Conservation (phyloP, 2,329 filamentous ascomycete genomes). For the Eutypa lata region DNA sequence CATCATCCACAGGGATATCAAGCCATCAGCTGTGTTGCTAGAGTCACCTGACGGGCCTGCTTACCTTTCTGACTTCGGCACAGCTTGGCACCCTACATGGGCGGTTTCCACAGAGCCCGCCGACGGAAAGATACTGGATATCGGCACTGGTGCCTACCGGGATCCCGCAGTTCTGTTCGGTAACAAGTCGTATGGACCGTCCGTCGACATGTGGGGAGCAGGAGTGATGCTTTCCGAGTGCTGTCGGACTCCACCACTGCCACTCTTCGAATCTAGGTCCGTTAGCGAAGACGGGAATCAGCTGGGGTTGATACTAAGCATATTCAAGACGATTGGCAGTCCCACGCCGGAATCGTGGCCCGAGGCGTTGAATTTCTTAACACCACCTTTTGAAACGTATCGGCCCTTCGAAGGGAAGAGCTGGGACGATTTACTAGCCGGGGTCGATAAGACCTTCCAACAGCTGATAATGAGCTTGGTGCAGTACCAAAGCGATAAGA, state of each 20-base stretch:
- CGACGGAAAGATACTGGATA: constrained; percentile 77
- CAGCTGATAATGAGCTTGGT: constrained; percentile 68
- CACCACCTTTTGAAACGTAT: constrained; percentile 90
- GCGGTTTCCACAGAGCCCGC: constrained; percentile 60
- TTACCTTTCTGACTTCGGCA: constrained; percentile 87
- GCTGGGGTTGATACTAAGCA: constrained; percentile 83
- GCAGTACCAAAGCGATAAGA: constrained; percentile 64
- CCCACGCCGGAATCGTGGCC: constrained; percentile 82
- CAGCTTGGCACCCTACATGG: constrained; percentile 71
- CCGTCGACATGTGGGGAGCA: constrained; percentile 85
- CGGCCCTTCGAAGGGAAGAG: constrained; percentile 62
- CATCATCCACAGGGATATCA: constrained; percentile 91
- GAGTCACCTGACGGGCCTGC: constrained; percentile 65
- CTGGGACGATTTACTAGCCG: constrained; percentile 70
- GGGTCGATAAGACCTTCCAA: constrained; percentile 53
- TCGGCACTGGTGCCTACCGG: constrained; percentile 89
- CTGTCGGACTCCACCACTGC: constrained; percentile 49
- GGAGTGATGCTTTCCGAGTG: constrained; percentile 83
- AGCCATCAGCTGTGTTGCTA: constrained; percentile 85
- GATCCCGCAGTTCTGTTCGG: constrained; percentile 90
- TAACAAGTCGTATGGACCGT: constrained; percentile 64
- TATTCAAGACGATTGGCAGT: constrained; percentile 88
- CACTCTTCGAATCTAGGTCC: constrained; percentile 77
- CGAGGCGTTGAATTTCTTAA: constrained; percentile 63
- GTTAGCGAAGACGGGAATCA: constrained; percentile 82